Evolutionary conservation across 441 rosid species (phyloP).

Genomic region (Syzygium malaccense): DNA sequence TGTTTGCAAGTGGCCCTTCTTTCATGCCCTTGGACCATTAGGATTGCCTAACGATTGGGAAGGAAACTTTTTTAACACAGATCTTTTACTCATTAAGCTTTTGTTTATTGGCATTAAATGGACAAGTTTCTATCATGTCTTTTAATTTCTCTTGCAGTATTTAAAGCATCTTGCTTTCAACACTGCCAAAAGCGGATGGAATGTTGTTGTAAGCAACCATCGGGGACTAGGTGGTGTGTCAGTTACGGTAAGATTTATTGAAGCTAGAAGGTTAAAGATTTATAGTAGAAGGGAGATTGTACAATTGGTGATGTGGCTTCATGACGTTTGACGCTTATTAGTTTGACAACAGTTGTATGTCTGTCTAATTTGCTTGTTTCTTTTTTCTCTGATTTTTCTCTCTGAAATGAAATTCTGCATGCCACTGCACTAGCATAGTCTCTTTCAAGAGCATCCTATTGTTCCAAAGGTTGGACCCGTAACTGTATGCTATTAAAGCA

Average conservation of each 20-base stretch:
- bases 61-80: background rate
- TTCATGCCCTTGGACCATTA: background rate
- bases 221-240: conserved; percentile 84
- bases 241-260: conserved; percentile 54
- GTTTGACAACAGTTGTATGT: background rate
- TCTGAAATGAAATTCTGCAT: background rate
- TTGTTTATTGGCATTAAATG: background rate
- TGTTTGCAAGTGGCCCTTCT: background rate
- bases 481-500: background rate
- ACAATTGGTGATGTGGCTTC: background rate
- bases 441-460: background rate
- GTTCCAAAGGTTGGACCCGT: background rate
- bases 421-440: background rate
- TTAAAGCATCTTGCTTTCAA: conserved; percentile 57
- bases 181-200: conserved; percentile 58
- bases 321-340: background rate
- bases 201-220: conserved; percentile 85
- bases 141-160: conserved; percentile 29
- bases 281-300: background rate
- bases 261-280: background rate
- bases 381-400: background rate
- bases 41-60: background rate
- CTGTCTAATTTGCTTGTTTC: background rate
- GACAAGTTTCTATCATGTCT: conserved; percentile 1
- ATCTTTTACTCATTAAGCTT: background rate